Evolutionary conservation across 2,329 filamentous ascomycete genomes (phyloP), one percentile per base, ranked within the genome.

Genomic region (Arthrobotrys iridis): DNA sequence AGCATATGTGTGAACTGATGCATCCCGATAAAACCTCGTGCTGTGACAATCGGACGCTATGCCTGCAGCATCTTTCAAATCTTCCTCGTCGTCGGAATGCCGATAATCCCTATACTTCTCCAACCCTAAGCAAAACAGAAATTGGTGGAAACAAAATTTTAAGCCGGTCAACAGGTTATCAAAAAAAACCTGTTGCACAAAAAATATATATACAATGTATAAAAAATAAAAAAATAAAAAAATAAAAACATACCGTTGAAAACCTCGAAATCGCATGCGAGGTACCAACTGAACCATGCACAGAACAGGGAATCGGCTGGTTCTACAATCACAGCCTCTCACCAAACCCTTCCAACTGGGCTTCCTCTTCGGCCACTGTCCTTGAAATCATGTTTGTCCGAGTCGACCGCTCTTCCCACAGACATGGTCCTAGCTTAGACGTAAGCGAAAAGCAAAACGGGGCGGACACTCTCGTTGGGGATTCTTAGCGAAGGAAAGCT

Each of bases 261-360:
- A 68, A 15, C 37, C 55, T 37, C 59, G 55, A 46, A 58, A 40
- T 58, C 48, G 66, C 58, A 71, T 71, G 66, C 66, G 66, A 71
- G 66, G 66, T 71, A 71, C 66, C 30, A 48, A 22, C 37, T 11
- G 40, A 20, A 67, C 30, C 40, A 71, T 71, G 66, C 66, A 48
- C 46, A 63, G 30, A 58, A 68, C 55, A 70, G 57, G 65, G 65
- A 57, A 48, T 5, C 15, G 15, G 66, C 45, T 55, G 30, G 33
- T 63, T 57, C 15, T 33, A 20, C 45, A 41, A 33, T 33, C n/a
- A n/a, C n/a, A n/a, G n/a, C 7, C 13, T 8, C 22, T 11, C n/a
- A 62, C 37, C 22, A 46, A 18, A 26, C 40, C 26, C 20, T 35
- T 18, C 24, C 40, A 33, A 18, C 22, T 50, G 15, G n/a, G 15